These are phyloP conservation scores for Xylariales sp. DNA, from an alignment of 2,329 filamentous ascomycete species.

Conservation along the genomic window DNA sequence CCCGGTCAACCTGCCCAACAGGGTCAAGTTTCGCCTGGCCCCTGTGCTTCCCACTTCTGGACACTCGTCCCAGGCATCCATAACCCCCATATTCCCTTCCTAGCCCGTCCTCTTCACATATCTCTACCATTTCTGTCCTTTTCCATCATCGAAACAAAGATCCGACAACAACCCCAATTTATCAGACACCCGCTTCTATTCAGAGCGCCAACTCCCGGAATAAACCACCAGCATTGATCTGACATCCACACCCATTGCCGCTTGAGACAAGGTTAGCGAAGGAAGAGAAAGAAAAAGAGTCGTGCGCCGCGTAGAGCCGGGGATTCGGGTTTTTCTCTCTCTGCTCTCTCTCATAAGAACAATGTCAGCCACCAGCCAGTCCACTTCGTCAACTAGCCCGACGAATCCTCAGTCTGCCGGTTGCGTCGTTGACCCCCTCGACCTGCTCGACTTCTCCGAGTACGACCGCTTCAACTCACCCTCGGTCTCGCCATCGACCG, in stretches of 20 bases:
- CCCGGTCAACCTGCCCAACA: conserved; percentile 8
- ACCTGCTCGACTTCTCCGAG: conserved; percentile 57
- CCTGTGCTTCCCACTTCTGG: conserved; percentile 6
- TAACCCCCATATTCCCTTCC: conserved; percentile 5
- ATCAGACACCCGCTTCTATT: conserved; percentile 6
- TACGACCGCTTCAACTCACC: conserved; percentile 64
- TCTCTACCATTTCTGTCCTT: conserved; percentile 4
- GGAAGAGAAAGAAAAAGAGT: too few relatives aligned
- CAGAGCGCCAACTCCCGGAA: too few relatives aligned
- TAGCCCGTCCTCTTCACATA: too few relatives aligned
- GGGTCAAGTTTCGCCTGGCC: conserved; percentile 7
- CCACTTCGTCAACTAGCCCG: conserved; percentile 11
- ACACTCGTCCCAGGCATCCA: conserved; percentile 6
- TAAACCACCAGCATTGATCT: too few relatives aligned
- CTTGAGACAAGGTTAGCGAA: too few relatives aligned
- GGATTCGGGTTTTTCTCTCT: too few relatives aligned
- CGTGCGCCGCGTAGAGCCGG: too few relatives aligned
- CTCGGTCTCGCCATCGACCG: conserved; percentile 49
- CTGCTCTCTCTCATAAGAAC: too few relatives aligned
- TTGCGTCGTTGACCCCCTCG: conserved; percentile 43
- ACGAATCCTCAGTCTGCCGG: conserved; percentile 9
- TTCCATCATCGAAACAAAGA: conserved; percentile 4
- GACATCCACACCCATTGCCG: too few relatives aligned
- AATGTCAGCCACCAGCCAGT: conserved; percentile 7
- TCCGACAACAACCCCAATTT: conserved; percentile 4